phyloP scores from a whole-genome alignment of 1,284 basidiomycete species.

The Apiotrichum brassicae region DNA sequence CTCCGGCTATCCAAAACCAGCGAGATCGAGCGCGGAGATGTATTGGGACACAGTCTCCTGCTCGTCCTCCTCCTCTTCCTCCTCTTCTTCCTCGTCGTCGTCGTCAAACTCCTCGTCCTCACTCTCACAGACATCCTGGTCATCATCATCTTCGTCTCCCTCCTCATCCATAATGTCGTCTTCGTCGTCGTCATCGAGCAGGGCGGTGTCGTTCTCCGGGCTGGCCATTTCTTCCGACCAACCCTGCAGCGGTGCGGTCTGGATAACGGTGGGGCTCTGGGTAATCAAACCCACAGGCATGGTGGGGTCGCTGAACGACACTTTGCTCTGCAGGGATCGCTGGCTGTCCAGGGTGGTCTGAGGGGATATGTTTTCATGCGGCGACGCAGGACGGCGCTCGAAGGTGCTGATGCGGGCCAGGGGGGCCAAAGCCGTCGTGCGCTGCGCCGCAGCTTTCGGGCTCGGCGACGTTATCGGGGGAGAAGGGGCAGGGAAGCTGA shows the following conservation, averaged over 20 bases:
- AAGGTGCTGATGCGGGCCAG: constrained; percentile 1
- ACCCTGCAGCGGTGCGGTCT: no score
- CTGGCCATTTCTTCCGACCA: not conserved
- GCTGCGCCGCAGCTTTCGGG: not conserved
- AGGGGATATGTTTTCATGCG: no score
- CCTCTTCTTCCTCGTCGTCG: constrained; percentile 36
- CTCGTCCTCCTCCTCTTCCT: constrained; percentile 35
- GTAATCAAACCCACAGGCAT: not conserved
- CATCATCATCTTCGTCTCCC: constrained; percentile 28
- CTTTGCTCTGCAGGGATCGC: constrained; percentile 3
- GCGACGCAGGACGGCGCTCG: constrained; percentile 2
- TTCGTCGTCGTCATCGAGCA: constrained; percentile 2
- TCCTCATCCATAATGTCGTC: constrained; percentile 22
- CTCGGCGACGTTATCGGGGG: constrained; percentile 1
- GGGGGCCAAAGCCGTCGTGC: constrained; percentile 2
- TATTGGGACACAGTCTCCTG: constrained; percentile 35
- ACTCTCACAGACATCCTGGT: constrained; percentile 15
- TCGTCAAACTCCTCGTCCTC: constrained; percentile 31
- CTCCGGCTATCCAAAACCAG: constrained; percentile 15
- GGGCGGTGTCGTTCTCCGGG: not conserved
- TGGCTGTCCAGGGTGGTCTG: no score
- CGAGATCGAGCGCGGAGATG: constrained; percentile 41
- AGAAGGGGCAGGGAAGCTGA: constrained; percentile 25
- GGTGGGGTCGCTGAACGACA: constrained; percentile 9
- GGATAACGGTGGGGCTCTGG: no score